Evolutionary conservation across 192 early-diverging fungal genomes (phyloP).

Genomic region (Lobosporangium transversale): DNA sequence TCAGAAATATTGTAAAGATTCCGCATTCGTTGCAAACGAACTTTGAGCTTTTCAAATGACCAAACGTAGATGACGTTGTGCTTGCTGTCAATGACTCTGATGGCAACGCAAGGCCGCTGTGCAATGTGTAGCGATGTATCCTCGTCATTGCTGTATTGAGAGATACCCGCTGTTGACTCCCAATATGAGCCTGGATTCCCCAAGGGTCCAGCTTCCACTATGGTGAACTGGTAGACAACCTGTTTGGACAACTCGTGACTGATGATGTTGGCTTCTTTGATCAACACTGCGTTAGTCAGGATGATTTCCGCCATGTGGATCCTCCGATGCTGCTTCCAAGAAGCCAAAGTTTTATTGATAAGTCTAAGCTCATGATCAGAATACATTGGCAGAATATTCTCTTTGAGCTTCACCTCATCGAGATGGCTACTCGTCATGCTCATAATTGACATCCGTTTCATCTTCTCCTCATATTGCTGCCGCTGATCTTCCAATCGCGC

Average conservation of each 20-base stretch:
- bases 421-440: conserved; percentile 16
- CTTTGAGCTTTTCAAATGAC: conserved; percentile 69
- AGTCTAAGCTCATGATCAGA: conserved; percentile 54
- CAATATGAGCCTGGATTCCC: conserved; percentile 57
- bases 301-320: conserved; percentile 75
- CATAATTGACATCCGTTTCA: conserved; percentile 43
- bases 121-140: conserved; percentile 56
- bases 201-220: conserved; percentile 72
- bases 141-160: conserved; percentile 61
- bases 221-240: conserved; percentile 86
- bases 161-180: conserved; percentile 62
- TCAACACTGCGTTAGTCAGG: conserved; percentile 72
- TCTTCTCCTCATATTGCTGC: conserved; percentile 47
- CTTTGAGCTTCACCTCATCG: conserved; percentile 7
- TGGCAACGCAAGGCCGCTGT: conserved; percentile 62
- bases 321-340: conserved; percentile 64
- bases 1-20: conserved; percentile 70
- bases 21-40: conserved; percentile 78
- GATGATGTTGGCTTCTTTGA: conserved; percentile 95
- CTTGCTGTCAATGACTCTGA: conserved; percentile 65
- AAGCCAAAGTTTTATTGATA: conserved; percentile 38
- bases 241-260: conserved; percentile 83
- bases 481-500: conserved; percentile 41
- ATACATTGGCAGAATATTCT: conserved; percentile 24
- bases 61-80: conserved; percentile 67